A percentile compares a stretch with the other conserved stretches of the same genome.
Conservation (phyloP, 2,329 filamentous ascomycete genomes). For the Sporothrix inflata region DNA sequence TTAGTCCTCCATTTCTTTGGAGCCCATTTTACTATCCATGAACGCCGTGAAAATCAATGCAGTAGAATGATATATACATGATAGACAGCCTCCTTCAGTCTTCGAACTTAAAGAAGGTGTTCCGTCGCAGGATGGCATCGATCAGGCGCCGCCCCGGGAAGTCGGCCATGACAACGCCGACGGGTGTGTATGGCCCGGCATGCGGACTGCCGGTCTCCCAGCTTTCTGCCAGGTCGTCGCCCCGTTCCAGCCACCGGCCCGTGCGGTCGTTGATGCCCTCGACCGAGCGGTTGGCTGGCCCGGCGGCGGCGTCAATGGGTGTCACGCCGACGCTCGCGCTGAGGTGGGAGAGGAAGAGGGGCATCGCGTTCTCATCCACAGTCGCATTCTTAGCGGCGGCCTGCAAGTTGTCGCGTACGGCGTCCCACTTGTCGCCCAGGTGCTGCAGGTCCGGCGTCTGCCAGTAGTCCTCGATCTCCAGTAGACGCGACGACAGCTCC, state of each 20-base stretch:
- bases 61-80: neutral
- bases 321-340: constrained; percentile 53
- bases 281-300: constrained; percentile 46
- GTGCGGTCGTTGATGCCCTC: constrained; percentile 56
- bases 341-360: constrained; percentile 51
- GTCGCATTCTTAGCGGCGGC: constrained; percentile 39
- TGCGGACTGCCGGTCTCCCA: neutral
- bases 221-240: constrained; percentile 4
- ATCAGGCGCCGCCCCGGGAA: constrained; percentile 52
- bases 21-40: neutral
- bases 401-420: constrained; percentile 48
- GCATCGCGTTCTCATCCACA: neutral
- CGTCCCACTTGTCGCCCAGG: constrained; percentile 53
- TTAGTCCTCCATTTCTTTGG: neutral
- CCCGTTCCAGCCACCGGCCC: constrained; percentile 46
- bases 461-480: constrained; percentile 54
- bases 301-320: constrained; percentile 55
- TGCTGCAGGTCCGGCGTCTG: constrained; percentile 48
- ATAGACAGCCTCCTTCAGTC: neutral
- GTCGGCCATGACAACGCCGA: constrained; percentile 54
- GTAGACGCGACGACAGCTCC: constrained; percentile 46
- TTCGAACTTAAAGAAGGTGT: constrained; percentile 35
- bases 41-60: neutral
- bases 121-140: constrained; percentile 48
- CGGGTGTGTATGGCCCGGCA: constrained; percentile 34